Conservation (phyloP, 768 basidiomycete species). For the Kwoniella botswanensis region DNA sequence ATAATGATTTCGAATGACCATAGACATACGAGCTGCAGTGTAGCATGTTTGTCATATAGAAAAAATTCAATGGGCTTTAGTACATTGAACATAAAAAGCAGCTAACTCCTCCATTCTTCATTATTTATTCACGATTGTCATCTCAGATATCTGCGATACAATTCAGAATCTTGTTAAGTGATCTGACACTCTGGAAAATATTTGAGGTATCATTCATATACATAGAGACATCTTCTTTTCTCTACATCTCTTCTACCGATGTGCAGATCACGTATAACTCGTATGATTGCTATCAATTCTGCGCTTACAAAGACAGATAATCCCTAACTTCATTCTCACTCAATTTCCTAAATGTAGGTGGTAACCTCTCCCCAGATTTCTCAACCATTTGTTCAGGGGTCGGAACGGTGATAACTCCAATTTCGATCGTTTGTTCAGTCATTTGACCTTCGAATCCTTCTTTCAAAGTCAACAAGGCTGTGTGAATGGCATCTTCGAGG, state of each 20-base stretch:
- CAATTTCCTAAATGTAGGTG: slow-evolving; percentile 91
- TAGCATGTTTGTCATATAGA: no score
- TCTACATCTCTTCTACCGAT: neutral
- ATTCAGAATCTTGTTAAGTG: no score
- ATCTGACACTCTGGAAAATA: no score
- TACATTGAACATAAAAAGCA: no score
- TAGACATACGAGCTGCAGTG: no score
- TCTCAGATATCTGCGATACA: no score
- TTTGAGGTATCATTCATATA: no score
- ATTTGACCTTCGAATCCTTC: slow-evolving; percentile 99
- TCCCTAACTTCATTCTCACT: slow-evolving; percentile 96
- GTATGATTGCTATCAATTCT: neutral
- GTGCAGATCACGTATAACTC: no score
- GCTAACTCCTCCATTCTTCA: no score
- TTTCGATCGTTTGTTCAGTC: slow-evolving; percentile 99
- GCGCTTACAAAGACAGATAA: slow-evolving; percentile 66
- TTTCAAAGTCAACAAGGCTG: slow-evolving; percentile 93
- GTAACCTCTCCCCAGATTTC: slow-evolving; percentile 73
- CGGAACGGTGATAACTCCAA: slow-evolving; percentile 92
- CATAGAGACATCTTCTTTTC: neutral
- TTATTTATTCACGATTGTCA: no score
- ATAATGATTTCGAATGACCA: no score
- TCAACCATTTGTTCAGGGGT: slow-evolving; percentile 68
- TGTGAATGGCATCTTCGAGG: slow-evolving; percentile 97
- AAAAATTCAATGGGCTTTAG: no score